phyloP scores from a whole-genome alignment of 2,329 filamentous ascomycete genomes.

The Fusarium compactum region DNA sequence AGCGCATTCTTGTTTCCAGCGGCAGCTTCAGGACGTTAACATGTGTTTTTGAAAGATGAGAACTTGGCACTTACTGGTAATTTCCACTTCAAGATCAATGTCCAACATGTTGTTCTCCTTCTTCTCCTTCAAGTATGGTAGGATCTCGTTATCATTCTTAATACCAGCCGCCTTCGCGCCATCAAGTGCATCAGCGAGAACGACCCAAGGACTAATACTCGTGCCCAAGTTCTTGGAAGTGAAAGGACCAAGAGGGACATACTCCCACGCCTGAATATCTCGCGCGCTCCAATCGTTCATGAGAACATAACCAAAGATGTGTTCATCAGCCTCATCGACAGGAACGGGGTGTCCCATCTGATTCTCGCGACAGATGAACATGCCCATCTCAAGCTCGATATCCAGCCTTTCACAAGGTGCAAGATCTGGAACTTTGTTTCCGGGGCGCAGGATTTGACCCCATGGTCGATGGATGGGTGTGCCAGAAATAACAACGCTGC shows the following conservation, averaged over 20 bases:
- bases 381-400: constrained; percentile 82
- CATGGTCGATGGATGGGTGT: constrained; percentile 78
- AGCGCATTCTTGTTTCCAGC: constrained; percentile 45
- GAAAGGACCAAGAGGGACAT: constrained; percentile 71
- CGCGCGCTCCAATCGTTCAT: constrained; percentile 74
- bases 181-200: constrained; percentile 69
- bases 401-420: constrained; percentile 74
- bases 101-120: constrained; percentile 52
- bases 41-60: accelerated
- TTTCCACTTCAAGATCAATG: constrained; percentile 54
- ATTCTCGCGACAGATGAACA: constrained; percentile 77
- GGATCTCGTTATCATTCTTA: constrained; percentile 54
- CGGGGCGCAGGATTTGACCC: constrained; percentile 73
- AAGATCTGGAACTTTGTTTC: constrained; percentile 64
- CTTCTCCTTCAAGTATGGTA: constrained; percentile 67
- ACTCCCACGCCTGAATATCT: constrained; percentile 72
- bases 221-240: constrained; percentile 72
- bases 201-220: constrained; percentile 71
- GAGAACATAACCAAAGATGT: constrained; percentile 75
- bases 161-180: constrained; percentile 9
- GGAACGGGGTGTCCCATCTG: constrained; percentile 74
- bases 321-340: constrained; percentile 74
- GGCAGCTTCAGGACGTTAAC: constrained; percentile 39
- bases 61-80: constrained; percentile 51
- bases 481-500: constrained; percentile 79